Evolutionary conservation across 1,139 yeast species (phyloP).

Genomic region (Zygoascus sp.): DNA sequence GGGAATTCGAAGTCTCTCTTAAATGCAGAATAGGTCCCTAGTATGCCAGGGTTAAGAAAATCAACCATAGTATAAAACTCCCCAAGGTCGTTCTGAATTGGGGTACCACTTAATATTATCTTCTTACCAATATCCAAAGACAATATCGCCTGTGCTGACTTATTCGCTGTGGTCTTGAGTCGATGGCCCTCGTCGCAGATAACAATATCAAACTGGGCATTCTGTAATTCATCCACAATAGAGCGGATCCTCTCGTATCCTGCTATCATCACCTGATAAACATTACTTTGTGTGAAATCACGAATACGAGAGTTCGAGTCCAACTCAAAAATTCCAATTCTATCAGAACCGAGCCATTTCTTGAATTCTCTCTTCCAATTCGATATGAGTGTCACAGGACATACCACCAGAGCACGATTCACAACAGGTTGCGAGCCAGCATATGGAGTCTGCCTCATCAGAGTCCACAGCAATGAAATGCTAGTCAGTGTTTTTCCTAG

Average conservation of each 20-base stretch:
- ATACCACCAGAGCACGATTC: slow-evolving; percentile 67
- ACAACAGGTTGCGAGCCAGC: slow-evolving; percentile 40
- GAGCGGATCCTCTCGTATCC: slow-evolving; percentile 80
- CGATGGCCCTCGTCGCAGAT: slow-evolving; percentile 97
- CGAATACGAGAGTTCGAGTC: slow-evolving; percentile 40
- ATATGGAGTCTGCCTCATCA: slow-evolving; percentile 66
- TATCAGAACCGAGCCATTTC: slow-evolving; percentile 78
- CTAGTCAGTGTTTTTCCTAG: slow-evolving; percentile 90
- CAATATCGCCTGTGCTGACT: slow-evolving; percentile 60
- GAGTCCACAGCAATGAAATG: slow-evolving; percentile 77
- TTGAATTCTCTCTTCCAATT: slow-evolving; percentile 88
- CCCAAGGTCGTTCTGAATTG: slow-evolving; percentile 83
- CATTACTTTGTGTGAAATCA: slow-evolving; percentile 58
- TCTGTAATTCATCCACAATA: slow-evolving; percentile 49
- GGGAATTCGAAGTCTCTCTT: slow-evolving; percentile 67
- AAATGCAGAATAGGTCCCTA: slow-evolving; percentile 62
- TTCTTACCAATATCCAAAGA: slow-evolving; percentile 53
- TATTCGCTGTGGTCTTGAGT: slow-evolving; percentile 58
- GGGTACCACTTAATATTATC: slow-evolving; percentile 82
- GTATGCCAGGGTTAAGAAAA: slow-evolving; percentile 76
- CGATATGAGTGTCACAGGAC: slow-evolving; percentile 84
- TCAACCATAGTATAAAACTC: slow-evolving; percentile 81
- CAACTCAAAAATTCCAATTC: slow-evolving; percentile 42
- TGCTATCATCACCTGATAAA: slow-evolving; percentile 76
- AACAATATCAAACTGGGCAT: slow-evolving; percentile 59